phyloP scores from a whole-genome alignment of 1,139 yeast species.

The Scheffersomyces quercinus region DNA sequence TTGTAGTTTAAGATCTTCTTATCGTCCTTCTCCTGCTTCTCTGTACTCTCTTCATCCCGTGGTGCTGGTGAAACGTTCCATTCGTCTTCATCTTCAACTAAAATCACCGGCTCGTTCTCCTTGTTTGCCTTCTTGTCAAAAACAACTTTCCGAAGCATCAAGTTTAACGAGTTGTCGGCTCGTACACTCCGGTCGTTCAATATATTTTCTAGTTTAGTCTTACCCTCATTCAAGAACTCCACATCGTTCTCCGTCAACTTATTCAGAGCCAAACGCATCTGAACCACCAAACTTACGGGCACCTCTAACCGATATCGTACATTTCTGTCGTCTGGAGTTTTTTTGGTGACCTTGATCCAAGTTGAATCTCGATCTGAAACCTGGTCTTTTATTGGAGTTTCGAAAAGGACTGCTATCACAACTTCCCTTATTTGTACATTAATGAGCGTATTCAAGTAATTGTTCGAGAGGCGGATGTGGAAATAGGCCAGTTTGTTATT shows the following conservation, averaged over 20 bases:
- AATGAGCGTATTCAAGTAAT: conserved; percentile 13
- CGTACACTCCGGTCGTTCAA: not conserved
- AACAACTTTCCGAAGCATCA: not conserved
- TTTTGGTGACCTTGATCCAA: not conserved
- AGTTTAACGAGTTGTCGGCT: not conserved
- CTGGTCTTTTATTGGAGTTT: conserved; percentile 7
- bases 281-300: not conserved
- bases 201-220: not conserved
- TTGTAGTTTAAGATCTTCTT: conserved; percentile 13
- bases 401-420: conserved; percentile 7
- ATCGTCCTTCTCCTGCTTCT: conserved; percentile 2
- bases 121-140: not conserved
- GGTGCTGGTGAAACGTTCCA: too few species aligned
- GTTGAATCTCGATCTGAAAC: conserved; percentile 2
- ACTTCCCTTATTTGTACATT: conserved; percentile 10
- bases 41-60: too few species aligned
- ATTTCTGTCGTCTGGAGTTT: not conserved
- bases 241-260: not conserved
- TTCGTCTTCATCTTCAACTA: conserved; percentile 9
- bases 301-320: not conserved
- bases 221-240: not conserved
- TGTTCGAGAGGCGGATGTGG: conserved; percentile 16
- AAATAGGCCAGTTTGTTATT: conserved; percentile 12
- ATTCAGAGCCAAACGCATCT: not conserved
- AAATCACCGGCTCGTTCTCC: conserved; percentile 3